phyloP scores from a whole-genome alignment of 1,284 basidiomycete genomes.

The Dichomitus squalens region DNA sequence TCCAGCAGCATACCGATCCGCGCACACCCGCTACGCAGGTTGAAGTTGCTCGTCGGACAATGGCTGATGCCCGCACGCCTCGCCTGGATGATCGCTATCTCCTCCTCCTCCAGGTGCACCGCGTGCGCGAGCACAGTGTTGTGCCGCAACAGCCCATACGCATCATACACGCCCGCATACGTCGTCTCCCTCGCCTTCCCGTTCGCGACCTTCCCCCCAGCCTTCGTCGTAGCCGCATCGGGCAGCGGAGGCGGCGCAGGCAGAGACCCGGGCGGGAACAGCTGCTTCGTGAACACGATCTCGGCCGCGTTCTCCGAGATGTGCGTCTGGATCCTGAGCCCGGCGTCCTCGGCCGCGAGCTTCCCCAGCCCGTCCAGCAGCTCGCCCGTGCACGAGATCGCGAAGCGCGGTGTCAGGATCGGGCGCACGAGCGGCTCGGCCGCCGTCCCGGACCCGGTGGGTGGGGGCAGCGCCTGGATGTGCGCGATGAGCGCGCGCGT shows the following conservation, averaged over 20 bases:
- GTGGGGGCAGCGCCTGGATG: constrained; percentile 58
- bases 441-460: constrained; percentile 16
- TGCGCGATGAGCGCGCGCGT: constrained; percentile 72
- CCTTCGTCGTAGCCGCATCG: constrained; percentile 36
- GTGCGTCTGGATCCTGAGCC: constrained; percentile 89
- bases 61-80: constrained; percentile 83
- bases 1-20: constrained; percentile 82
- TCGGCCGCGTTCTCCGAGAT: constrained; percentile 87
- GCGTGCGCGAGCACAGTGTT: constrained; percentile 93
- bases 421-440: constrained; percentile 72
- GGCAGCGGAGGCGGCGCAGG: constrained; percentile 16
- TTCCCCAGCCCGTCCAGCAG: constrained; percentile 70
- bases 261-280: constrained; percentile 56
- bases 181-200: constrained; percentile 38
- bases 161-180: constrained; percentile 85
- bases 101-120: constrained; percentile 76
- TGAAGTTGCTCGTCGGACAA: constrained; percentile 93
- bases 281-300: constrained; percentile 62
- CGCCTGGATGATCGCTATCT: constrained; percentile 73
- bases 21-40: constrained; percentile 84
- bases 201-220: constrained; percentile 29
- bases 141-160: constrained; percentile 70
- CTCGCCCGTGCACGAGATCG: constrained; percentile 85
- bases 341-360: constrained; percentile 55
- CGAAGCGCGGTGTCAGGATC: constrained; percentile 93